Base-by-base conservation (phyloP, 495 filamentous ascomycete species). In the Penicillium odoratum region DNA sequence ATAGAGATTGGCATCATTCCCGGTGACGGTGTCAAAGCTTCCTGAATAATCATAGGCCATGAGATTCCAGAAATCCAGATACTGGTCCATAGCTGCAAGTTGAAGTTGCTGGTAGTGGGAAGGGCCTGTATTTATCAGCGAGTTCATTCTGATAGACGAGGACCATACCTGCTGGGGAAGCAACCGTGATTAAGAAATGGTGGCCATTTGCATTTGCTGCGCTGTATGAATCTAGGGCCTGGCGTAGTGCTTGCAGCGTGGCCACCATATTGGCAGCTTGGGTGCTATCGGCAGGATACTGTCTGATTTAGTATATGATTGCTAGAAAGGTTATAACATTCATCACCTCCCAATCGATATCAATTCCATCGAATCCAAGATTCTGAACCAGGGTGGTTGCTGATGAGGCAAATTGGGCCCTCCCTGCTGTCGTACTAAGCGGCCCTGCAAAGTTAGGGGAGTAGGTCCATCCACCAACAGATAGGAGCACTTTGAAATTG, bases 41-140 rank as follows among this genome's bases (percentile, higher is more conserved):
- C 88, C 87, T 11, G 85, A 78, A 59, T 85, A 90, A 66, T 91
- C 88, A 59, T 91, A 91, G 11, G 85, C 86, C 88, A 93, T 92
- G 18, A 96, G 73, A 65, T 95, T 89, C 75, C 78, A 79, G 46
- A 72, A 75, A 55, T 96, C 91, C 7, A 93, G 70, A 49, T 83
- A 85, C 46, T 66, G 67, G 60, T 90, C 83, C 84, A 94, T 92
- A 9, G 73, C 77, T 0, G 62, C 42, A 4, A 93, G 67, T 25
- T 83, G 72, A 42, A 92, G 64, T 44, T 82, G 76, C 30, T 80
- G 65, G 69, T 89, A 91, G 67, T 92, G 83, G 8, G 66, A 53
- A 1, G 84, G 76, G 5, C 84, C 86, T 55, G 74, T 71, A 13
- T 75, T 68, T 51, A 21, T 56, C 50, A 63, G 56, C 26, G 3